phyloP scores from a whole-genome alignment of 2,329 filamentous ascomycete species.

The Clonostachys chloroleuca region DNA sequence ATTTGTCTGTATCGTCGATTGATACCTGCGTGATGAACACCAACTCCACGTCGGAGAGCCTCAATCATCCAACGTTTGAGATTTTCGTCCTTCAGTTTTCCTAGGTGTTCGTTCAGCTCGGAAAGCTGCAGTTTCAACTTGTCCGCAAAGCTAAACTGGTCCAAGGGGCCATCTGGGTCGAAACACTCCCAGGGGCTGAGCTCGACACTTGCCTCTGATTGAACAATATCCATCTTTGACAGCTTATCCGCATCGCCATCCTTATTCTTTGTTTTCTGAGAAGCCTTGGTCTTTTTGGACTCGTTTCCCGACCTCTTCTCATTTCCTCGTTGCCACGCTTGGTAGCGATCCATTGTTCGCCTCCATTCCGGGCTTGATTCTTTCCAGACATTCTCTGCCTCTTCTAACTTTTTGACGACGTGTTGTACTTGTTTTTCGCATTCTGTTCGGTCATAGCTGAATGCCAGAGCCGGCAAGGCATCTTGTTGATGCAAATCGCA shows the following conservation, averaged over 20 bases:
- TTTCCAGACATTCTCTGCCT: slow-evolving; percentile 40
- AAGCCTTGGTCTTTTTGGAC: not conserved
- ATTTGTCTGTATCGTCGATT: slow-evolving; percentile 71
- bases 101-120: slow-evolving; percentile 53
- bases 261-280: slow-evolving; percentile 8
- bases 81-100: slow-evolving; percentile 43
- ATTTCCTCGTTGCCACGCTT: slow-evolving; percentile 50
- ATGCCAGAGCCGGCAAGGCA: slow-evolving; percentile 69
- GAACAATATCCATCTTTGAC: slow-evolving; percentile 51
- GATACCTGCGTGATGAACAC: slow-evolving; percentile 76
- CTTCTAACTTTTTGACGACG: slow-evolving; percentile 44
- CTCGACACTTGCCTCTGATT: slow-evolving; percentile 52
- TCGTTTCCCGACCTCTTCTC: slow-evolving; percentile 19
- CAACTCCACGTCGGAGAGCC: slow-evolving; percentile 63
- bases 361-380: slow-evolving; percentile 55
- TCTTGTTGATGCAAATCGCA: slow-evolving; percentile 56
- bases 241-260: slow-evolving; percentile 29
- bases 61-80: slow-evolving; percentile 43
- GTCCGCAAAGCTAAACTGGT: slow-evolving; percentile 64
- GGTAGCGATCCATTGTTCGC: slow-evolving; percentile 49
- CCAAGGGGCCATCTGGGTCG: slow-evolving; percentile 58
- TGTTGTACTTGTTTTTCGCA: slow-evolving; percentile 57
- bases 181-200: slow-evolving; percentile 58
- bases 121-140: slow-evolving; percentile 49
- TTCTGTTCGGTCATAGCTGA: slow-evolving; percentile 66